Conservation (phyloP, 139 green algal species). For the Chlorella ohadii region DNA sequence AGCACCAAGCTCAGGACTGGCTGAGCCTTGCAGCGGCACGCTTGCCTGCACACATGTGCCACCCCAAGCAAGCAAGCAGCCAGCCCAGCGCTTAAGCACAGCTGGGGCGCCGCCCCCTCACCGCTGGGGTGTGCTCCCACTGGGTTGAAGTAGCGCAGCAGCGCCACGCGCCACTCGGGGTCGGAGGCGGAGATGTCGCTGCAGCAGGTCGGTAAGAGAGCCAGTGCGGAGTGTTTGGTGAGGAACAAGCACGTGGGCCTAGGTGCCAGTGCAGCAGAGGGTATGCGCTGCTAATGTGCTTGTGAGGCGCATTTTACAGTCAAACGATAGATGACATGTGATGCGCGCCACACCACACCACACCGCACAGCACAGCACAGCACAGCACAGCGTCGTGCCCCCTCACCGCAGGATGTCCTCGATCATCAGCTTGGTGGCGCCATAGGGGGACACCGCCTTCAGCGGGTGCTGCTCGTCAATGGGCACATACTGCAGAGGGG, state of each 20-base stretch:
- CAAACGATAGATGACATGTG: no score
- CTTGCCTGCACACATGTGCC: no score
- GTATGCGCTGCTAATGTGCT: no score
- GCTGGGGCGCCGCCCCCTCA: neutral
- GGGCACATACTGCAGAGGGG: slow-evolving; percentile 72
- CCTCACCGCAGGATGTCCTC: slow-evolving; percentile 65
- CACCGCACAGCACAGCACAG: slow-evolving; percentile 18
- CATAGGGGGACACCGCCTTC: slow-evolving; percentile 90
- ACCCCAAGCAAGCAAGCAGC: no score
- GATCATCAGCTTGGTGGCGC: slow-evolving; percentile 98
- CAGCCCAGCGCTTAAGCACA: neutral
- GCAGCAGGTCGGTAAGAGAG: neutral
- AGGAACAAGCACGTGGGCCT: no score
- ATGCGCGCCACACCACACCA: no score
- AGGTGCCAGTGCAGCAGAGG: no score
- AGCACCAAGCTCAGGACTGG: no score
- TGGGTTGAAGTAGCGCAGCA: slow-evolving; percentile 61
- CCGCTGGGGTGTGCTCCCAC: slow-evolving; percentile 70
- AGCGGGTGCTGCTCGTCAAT: slow-evolving; percentile 89
- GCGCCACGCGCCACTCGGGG: slow-evolving; percentile 82
- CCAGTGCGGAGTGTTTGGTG: no score
- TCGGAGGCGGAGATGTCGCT: slow-evolving; percentile 68
- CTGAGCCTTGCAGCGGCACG: no score
- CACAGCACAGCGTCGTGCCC: no score
- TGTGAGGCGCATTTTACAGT: no score